Evolutionary conservation across 805 yeast species (phyloP).

Genomic region (Priceomyces melissophilus): DNA sequence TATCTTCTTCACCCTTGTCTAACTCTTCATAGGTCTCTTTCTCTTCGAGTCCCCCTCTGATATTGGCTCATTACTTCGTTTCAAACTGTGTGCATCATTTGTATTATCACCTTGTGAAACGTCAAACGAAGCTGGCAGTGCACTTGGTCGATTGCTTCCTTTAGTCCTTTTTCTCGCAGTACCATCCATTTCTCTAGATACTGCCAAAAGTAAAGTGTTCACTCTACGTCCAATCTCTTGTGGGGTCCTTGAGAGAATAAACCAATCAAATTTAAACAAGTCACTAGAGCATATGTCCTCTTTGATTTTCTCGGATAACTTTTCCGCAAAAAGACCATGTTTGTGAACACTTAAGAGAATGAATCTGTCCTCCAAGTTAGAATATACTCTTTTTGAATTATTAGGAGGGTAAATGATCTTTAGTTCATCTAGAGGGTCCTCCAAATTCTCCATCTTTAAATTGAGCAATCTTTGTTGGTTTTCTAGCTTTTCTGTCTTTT

Average conservation of each 20-base stretch:
- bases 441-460: slow-evolving; percentile 48
- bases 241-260: slow-evolving; percentile 63
- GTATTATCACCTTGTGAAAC: slow-evolving; percentile 8
- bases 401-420: slow-evolving; percentile 76
- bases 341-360: slow-evolving; percentile 58
- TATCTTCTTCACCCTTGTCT: not conserved
- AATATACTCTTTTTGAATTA: slow-evolving; percentile 71
- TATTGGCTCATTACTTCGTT: slow-evolving; percentile 1
- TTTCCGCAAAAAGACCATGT: slow-evolving; percentile 59
- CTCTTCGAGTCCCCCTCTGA: not conserved
- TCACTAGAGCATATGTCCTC: slow-evolving; percentile 59
- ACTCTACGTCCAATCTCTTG: slow-evolving; percentile 71
- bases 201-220: slow-evolving; percentile 61
- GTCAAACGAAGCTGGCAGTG: slow-evolving; percentile 35
- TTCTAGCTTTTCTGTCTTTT: slow-evolving; percentile 52
- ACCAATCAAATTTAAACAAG: slow-evolving; percentile 71
- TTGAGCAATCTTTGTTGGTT: slow-evolving; percentile 56
- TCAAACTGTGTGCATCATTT: slow-evolving; percentile 1
- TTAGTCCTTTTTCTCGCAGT: slow-evolving; percentile 46
- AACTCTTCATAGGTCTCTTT: not conserved
- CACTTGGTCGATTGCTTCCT: slow-evolving; percentile 18
- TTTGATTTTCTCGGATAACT: slow-evolving; percentile 60
- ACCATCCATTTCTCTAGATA: slow-evolving; percentile 67
- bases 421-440: slow-evolving; percentile 62
- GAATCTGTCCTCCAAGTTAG: slow-evolving; percentile 68